phyloP scores from a whole-genome alignment of 2,329 filamentous ascomycete genomes.

The Aspergillus alliaceus region DNA sequence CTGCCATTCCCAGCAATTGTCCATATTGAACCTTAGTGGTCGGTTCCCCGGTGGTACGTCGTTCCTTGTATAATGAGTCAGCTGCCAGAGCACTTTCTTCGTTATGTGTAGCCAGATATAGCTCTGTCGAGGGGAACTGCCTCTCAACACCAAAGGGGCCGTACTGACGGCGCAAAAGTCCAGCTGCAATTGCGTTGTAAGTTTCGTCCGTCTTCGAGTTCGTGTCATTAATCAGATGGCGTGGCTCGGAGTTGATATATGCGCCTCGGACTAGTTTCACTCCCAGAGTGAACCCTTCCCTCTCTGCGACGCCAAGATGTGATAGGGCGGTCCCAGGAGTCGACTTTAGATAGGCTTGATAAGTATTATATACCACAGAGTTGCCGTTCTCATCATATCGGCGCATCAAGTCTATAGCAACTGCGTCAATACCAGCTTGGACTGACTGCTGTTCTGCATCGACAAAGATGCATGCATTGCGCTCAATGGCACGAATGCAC shows the following conservation, averaged over 20 bases:
- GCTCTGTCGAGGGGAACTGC: constrained; percentile 56
- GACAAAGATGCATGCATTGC: constrained; percentile 73
- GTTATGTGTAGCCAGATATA: constrained; percentile 85
- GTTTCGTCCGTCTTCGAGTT: constrained; percentile 69
- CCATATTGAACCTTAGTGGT: constrained; percentile 55
- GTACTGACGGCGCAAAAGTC: constrained; percentile 59
- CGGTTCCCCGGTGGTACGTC: constrained; percentile 38
- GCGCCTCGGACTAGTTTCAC: constrained; percentile 76
- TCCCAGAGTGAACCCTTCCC: constrained; percentile 65
- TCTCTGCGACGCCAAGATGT: constrained; percentile 61
- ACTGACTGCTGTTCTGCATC: constrained; percentile 82
- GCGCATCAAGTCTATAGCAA: constrained; percentile 73
- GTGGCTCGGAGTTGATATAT: constrained; percentile 70
- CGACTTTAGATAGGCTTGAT: constrained; percentile 73
- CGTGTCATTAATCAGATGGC: constrained; percentile 69
- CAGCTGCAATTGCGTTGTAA: constrained; percentile 71
- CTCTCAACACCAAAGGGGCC: constrained; percentile 21
- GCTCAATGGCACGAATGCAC: constrained; percentile 57
- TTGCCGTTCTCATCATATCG: constrained; percentile 67
- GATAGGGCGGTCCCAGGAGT: constrained; percentile 56
- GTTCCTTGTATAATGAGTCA: constrained; percentile 49
- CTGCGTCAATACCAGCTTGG: constrained; percentile 76
- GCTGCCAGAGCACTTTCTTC: constrained; percentile 64
- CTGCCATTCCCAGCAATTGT: constrained; percentile 62
- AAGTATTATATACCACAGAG: constrained; percentile 75